Evolutionary conservation across 352 stramenopile genomes (phyloP).

Genomic region (Phytophthora fragariaefolia): DNA sequence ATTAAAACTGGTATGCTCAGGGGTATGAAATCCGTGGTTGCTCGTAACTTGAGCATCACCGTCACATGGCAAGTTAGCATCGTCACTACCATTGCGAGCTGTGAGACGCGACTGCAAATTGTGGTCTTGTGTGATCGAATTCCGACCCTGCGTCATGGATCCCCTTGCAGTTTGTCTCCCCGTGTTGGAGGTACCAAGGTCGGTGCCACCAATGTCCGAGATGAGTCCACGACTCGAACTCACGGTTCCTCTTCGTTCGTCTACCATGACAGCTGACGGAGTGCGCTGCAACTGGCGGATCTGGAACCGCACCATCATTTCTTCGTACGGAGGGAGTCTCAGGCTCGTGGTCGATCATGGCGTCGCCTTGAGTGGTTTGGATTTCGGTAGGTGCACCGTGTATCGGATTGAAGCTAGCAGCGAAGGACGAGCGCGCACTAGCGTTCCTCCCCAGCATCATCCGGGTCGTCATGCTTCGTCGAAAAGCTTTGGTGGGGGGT

Average conservation of each 20-base stretch:
- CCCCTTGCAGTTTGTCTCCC: neutral
- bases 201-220: neutral
- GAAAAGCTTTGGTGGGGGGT: neutral
- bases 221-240: neutral
- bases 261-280: conserved; percentile 1
- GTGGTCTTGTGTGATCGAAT: neutral
- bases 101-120: neutral
- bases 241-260: neutral
- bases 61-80: neutral
- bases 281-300: conserved; percentile 31
- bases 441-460: neutral
- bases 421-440: neutral
- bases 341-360: neutral
- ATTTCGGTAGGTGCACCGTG: neutral
- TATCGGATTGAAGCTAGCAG: neutral
- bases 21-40: neutral
- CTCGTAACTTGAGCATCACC: neutral
- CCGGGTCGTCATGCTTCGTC: conserved; percentile 1
- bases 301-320: conserved; percentile 54
- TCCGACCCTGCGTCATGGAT: neutral
- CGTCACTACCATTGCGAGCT: conserved; percentile 1
- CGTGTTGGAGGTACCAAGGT: neutral
- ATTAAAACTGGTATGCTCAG: neutral
- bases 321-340: conserved; percentile 27
- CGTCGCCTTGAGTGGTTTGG: neutral